Percentiles rank a stretch among this genome's conserved stretches.
Evolutionary conservation across 768 basidiomycete species (phyloP).

Genomic region (Boletus rubroflammeus): DNA sequence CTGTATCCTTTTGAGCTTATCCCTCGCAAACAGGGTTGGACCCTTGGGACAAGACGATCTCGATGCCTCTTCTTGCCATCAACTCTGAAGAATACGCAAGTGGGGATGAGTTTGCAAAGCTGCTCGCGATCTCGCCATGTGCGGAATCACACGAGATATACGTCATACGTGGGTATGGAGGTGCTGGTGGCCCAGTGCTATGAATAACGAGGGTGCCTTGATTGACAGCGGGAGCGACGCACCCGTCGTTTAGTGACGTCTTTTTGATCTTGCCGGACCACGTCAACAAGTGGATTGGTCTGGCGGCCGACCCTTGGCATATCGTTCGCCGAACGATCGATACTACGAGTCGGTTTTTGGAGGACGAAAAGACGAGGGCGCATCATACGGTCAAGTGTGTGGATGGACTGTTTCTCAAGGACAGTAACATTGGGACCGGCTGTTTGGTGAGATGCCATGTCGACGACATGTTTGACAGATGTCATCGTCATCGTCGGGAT

Average conservation of each 20-base stretch:
- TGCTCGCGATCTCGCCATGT: constrained; percentile 28
- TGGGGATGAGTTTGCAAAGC: constrained; percentile 33
- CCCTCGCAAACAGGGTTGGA: constrained; percentile 20
- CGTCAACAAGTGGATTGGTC: constrained; percentile 27
- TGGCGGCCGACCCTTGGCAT: constrained; percentile 15
- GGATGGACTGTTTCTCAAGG: constrained; percentile 2
- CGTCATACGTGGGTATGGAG: constrained; percentile 8
- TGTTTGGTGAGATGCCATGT: constrained; percentile 8
- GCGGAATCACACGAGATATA: constrained; percentile 6
- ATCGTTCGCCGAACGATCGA: constrained; percentile 21
- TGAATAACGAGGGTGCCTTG: neutral
- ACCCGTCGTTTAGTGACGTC: constrained; percentile 35
- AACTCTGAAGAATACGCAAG: constrained; percentile 41
- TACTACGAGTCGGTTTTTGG: constrained; percentile 19
- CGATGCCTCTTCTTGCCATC: constrained; percentile 37
- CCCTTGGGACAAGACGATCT: constrained; percentile 24
- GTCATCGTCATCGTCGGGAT: neutral
- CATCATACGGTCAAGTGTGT: constrained; percentile 1
- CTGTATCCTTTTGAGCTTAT: constrained; percentile 19
- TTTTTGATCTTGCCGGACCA: constrained; percentile 32
- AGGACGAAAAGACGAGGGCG: neutral
- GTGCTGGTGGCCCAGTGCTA: neutral
- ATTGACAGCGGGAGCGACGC: constrained; percentile 27
- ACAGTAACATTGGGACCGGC: constrained; percentile 1
- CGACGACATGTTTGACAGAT: neutral